Conservation (phyloP, 2,329 filamentous ascomycete species). For the Fusarium humuli region DNA sequence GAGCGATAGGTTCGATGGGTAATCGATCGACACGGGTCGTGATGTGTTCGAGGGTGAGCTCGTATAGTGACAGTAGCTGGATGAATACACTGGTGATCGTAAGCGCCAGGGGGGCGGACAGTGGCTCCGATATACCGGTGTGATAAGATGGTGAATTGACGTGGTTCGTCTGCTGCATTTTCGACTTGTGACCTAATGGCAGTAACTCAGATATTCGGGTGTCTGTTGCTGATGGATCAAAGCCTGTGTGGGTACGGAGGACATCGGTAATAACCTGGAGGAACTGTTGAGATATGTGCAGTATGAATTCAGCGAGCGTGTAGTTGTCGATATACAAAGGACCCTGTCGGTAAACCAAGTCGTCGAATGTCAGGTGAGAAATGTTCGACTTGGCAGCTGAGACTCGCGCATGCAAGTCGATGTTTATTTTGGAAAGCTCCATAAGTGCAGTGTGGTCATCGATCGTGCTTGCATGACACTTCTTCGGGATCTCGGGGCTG, state of each 20-base stretch:
- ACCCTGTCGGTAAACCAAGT: not conserved
- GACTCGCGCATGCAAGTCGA: not conserved
- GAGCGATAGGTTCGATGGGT: not conserved
- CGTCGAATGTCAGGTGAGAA: not conserved
- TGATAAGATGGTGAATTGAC: not conserved
- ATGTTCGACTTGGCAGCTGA: not conserved
- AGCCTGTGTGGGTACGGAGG: too few relatives aligned
- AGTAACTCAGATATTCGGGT: too few relatives aligned
- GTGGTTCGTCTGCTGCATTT: rapidly evolving
- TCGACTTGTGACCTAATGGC: not conserved
- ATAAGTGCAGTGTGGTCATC: not conserved
- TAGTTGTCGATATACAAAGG: not conserved
- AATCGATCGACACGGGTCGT: not conserved
- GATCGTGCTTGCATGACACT: not conserved
- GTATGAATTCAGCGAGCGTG: not conserved
- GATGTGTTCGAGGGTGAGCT: not conserved
- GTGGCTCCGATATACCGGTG: too few relatives aligned
- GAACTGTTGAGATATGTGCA: not conserved
- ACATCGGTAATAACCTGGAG: not conserved
- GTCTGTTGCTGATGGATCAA: too few relatives aligned
- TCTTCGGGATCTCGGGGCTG: not conserved
- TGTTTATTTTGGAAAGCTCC: not conserved
- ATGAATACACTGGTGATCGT: not conserved
- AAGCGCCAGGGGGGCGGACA: not conserved
- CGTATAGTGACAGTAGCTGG: not conserved